Percentiles rank a stretch among this genome's conserved stretches.
Evolutionary conservation across 2,329 filamentous ascomycete genomes (phyloP).

Genomic region (Onygenales sp.): DNA sequence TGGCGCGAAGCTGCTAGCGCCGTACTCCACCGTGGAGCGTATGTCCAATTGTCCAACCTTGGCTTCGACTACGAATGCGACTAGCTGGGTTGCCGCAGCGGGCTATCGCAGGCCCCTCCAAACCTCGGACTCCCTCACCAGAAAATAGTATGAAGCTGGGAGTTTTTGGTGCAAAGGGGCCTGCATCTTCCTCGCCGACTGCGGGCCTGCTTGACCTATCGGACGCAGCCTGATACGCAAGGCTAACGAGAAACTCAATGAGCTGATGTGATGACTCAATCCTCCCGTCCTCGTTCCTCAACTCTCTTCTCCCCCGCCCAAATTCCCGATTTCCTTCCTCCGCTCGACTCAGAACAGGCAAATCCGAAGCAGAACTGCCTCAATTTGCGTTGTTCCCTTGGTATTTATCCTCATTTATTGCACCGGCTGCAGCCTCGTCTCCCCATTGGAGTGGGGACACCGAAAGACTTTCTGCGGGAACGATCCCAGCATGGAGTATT

Average conservation of each 20-base stretch:
- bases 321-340: not conserved
- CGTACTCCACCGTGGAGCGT: too few relatives aligned
- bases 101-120: not conserved
- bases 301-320: not conserved
- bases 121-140: too few relatives aligned
- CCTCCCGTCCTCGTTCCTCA: not conserved
- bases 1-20: too few relatives aligned
- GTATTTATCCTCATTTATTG: not conserved
- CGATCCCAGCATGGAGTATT: slow-evolving; percentile 33
- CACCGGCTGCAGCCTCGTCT: too few relatives aligned
- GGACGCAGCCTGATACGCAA: not conserved
- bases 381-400: not conserved
- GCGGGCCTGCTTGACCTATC: not conserved
- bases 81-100: not conserved
- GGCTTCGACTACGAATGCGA: not conserved
- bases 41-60: not conserved
- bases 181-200: not conserved
- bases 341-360: not conserved
- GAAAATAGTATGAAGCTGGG: not conserved
- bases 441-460: not conserved
- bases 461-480: not conserved
- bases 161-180: not conserved
- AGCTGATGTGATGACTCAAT: not conserved
- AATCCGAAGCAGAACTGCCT: not conserved
- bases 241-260: not conserved